Conservation (phyloP, 495 filamentous ascomycete species). For the Aspergillus bertholletiae region DNA sequence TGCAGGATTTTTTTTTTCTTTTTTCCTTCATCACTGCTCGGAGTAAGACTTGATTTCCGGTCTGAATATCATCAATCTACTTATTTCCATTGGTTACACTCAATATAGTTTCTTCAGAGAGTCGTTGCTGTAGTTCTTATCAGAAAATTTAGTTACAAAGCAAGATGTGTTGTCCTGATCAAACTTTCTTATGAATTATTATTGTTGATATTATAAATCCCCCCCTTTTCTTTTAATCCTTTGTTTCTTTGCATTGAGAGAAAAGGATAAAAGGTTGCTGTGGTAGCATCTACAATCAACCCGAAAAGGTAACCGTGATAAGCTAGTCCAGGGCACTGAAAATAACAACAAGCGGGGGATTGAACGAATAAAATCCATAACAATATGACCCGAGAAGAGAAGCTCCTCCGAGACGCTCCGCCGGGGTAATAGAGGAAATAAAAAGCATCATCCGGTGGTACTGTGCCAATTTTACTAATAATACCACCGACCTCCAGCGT, state of each 20-base stretch:
- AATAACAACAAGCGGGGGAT: not conserved
- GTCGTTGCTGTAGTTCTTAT: no score
- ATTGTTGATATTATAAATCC: no score
- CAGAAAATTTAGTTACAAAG: no score
- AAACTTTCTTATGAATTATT: no score
- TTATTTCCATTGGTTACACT: not conserved
- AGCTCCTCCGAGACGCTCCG: not conserved
- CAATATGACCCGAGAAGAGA: not conserved
- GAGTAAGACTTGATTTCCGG: not conserved
- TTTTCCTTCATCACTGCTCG: not conserved
- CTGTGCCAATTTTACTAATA: no score
- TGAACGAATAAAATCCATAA: not conserved
- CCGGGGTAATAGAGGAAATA: not conserved
- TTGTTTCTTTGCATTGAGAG: not conserved
- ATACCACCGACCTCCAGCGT: constrained; percentile 21
- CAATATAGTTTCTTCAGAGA: not conserved
- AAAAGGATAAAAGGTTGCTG: not conserved
- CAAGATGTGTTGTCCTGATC: no score
- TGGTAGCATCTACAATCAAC: not conserved
- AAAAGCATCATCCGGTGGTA: not conserved
- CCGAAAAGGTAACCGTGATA: not conserved
- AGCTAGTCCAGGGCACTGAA: not conserved
- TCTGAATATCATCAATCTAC: not conserved
- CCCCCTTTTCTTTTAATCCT: not conserved
- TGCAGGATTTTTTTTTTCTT: not conserved